Percentiles rank a stretch among this genome's conserved stretches.
These are phyloP conservation scores for Cercospora sesami DNA, from an alignment of 2,329 filamentous ascomycete genomes.

Conservation along the genomic window DNA sequence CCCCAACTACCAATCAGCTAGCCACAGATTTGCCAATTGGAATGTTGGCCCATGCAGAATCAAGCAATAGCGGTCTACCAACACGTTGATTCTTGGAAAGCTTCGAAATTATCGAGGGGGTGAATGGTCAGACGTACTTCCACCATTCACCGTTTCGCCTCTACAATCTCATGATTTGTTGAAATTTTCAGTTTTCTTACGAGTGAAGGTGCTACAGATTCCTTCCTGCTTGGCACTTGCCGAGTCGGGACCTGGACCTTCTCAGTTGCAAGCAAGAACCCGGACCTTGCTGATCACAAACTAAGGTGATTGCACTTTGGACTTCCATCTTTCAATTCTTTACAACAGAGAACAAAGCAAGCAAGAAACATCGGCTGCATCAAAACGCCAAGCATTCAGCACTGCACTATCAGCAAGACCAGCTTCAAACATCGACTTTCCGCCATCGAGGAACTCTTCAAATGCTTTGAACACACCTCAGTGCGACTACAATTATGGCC, in stretches of 20 bases:
- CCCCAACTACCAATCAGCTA: slow-evolving; percentile 3
- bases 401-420: background rate
- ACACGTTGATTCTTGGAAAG: slow-evolving; percentile 3
- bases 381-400: background rate
- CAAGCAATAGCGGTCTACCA: slow-evolving; percentile 14
- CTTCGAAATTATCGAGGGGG: background rate
- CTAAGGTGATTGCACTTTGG: background rate
- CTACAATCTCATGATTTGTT: background rate
- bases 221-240: background rate
- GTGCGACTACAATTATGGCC: slow-evolving; percentile 1
- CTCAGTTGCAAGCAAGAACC: slow-evolving; percentile 4
- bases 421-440: background rate
- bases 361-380: background rate
- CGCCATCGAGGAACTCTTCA: background rate
- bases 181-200: background rate
- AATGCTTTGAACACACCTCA: background rate
- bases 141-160: background rate
- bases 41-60: slow-evolving; percentile 9
- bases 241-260: background rate
- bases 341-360: background rate
- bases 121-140: background rate
- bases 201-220: background rate
- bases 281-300: background rate
- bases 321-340: background rate
- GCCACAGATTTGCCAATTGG: slow-evolving; percentile 4